Conservation (phyloP, 1,139 yeast genomes). For the Wickerhamomyces sp. region DNA sequence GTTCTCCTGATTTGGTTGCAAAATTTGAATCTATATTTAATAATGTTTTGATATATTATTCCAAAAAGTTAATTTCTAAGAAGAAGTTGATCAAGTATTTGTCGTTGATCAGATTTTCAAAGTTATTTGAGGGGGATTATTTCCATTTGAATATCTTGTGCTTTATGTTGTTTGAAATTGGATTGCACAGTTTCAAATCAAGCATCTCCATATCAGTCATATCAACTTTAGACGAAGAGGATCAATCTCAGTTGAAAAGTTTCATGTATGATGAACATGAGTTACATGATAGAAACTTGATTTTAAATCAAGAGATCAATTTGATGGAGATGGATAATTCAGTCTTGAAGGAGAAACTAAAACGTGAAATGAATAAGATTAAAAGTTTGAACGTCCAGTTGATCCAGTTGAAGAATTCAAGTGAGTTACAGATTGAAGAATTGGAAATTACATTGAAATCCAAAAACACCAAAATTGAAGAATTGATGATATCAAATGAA, state of each 20-base stretch:
- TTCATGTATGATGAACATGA: constrained; percentile 15
- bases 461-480: constrained; percentile 1
- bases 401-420: background rate
- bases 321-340: constrained; percentile 11
- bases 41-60: constrained; percentile 1
- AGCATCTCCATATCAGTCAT: constrained; percentile 14
- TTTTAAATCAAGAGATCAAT: constrained; percentile 10
- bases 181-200: constrained; percentile 13
- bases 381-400: background rate
- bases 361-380: background rate
- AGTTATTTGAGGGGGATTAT: constrained; percentile 7
- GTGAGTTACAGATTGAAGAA: background rate
- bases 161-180: constrained; percentile 15
- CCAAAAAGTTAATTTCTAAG: constrained; percentile 3
- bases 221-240: constrained; percentile 12
- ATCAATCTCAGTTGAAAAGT: constrained; percentile 10
- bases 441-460: background rate
- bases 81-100: constrained; percentile 10
- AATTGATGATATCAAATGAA: constrained; percentile 1
- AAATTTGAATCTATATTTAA: background rate
- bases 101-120: constrained; percentile 6
- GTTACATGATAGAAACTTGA: constrained; percentile 11
- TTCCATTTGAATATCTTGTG: constrained; percentile 10
- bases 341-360: constrained; percentile 6
- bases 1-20: background rate